Percentiles rank a stretch among this genome's conserved stretches.
Evolutionary conservation across 1,284 basidiomycete genomes (phyloP).

Genomic region (Apiotrichum laibachii): DNA sequence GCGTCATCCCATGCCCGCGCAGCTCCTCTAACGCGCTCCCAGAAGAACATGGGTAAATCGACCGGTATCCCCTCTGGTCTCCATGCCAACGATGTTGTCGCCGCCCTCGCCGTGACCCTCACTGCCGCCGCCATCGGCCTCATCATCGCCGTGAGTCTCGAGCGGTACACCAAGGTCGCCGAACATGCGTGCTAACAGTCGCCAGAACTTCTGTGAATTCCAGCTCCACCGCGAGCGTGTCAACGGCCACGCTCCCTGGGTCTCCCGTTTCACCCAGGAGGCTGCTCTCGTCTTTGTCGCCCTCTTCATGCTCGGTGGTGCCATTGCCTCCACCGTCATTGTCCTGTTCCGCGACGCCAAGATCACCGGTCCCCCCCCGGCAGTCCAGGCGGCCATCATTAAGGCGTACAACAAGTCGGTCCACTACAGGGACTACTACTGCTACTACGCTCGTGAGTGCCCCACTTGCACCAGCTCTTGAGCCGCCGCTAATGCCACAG

Average conservation of each 20-base stretch:
- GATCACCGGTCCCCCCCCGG: constrained; percentile 3
- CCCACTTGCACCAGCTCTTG: background rate
- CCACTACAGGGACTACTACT: constrained; percentile 10
- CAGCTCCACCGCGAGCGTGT: constrained; percentile 14
- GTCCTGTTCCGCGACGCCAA: background rate
- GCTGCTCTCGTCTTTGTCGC: constrained; percentile 10
- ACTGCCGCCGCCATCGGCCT: constrained; percentile 17
- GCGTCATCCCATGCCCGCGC: background rate
- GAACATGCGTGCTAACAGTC: background rate
- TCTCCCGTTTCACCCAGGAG: constrained; percentile 17
- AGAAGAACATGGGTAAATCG: background rate
- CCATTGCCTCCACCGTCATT: constrained; percentile 16
- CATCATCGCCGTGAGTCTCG: constrained; percentile 14
- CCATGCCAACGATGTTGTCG: constrained; percentile 16
- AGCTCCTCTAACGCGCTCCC: background rate
- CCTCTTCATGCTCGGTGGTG: constrained; percentile 14
- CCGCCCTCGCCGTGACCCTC: constrained; percentile 8
- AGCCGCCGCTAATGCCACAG: background rate
- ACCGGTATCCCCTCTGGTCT: background rate
- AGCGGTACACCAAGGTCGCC: background rate
- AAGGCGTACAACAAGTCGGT: constrained; percentile 10
- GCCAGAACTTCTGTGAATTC: constrained; percentile 15
- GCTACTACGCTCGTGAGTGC: constrained; percentile 13
- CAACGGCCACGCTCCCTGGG: constrained; percentile 4
- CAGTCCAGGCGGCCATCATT: constrained; percentile 1